These are phyloP conservation scores for Gryganskiella cystojenkinii DNA, from an alignment of 192 early-diverging fungal species.

Conservation along the genomic window DNA sequence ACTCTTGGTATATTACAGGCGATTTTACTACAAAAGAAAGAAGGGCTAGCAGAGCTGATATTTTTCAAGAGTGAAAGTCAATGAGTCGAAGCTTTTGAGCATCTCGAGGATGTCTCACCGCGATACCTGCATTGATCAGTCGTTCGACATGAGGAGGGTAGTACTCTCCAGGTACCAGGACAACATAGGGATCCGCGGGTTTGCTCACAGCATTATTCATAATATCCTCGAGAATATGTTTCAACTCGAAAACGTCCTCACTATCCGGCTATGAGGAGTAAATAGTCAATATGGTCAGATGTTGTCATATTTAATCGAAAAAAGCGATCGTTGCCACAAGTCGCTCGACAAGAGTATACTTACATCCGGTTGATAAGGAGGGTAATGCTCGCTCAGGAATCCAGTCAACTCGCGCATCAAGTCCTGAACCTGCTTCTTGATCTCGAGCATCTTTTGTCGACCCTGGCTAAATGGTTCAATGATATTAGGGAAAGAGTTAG, in stretches of 20 bases:
- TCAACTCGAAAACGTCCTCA: slow-evolving; percentile 18
- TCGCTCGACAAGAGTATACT: neutral
- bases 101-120: slow-evolving; percentile 60
- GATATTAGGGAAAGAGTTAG: too few species aligned
- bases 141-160: slow-evolving; percentile 64
- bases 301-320: neutral
- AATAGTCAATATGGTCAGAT: neutral
- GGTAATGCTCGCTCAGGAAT: slow-evolving; percentile 28
- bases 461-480: too few species aligned
- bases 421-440: slow-evolving; percentile 12
- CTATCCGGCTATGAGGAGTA: slow-evolving; percentile 8
- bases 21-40: neutral
- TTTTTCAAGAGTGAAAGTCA: slow-evolving; percentile 52
- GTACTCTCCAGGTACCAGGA: slow-evolving; percentile 54
- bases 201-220: slow-evolving; percentile 59
- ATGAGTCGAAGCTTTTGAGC: slow-evolving; percentile 49
- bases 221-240: slow-evolving; percentile 55
- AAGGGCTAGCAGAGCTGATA: neutral
- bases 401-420: slow-evolving; percentile 30
- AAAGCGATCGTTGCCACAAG: neutral
- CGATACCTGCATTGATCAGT: slow-evolving; percentile 63
- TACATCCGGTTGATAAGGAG: slow-evolving; percentile 36
- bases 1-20: neutral
- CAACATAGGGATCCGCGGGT: slow-evolving; percentile 57
- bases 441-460: slow-evolving; percentile 23